Evolutionary conservation across 805 yeast genomes (phyloP), one percentile per base, ranked within the genome.

Genomic region (Jamesozyma spencerorum): DNA sequence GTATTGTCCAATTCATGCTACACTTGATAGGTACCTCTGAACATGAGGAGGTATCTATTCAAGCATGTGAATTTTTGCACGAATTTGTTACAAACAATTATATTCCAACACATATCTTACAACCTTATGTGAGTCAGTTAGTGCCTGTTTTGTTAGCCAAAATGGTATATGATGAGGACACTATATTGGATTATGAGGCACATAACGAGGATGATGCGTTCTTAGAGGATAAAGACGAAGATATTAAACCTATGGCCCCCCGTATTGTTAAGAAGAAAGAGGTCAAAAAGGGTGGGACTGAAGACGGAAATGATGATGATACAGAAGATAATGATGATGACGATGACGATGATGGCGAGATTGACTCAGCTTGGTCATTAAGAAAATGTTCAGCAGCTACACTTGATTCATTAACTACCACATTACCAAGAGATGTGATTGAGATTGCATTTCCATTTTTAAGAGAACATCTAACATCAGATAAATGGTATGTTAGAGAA

Each of bases 341-440:
- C 24, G 92, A 79, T 10, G 88, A 77, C 22, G 86, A 77, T 37
- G 83, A 74, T 39, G 82, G 72, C 37, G 80, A 72, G 41, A 78
- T 74, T 29, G 71, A 78, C 35, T 76, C 79, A 28, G 85, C 79
- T 51, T 92, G 98, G 98, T 86, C 80, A 53, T 64, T 92, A 43
- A 73, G 98, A 54, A 90, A 90, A 63, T 90, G 97, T 61, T 72
- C 95, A 4, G 97, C 97, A 3, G 92, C 97, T 3, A 82, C 97
- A 0, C 68, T 92, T 33, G 98, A 92, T 57, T 73, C 81, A 1
- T 64, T 92, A 41, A 82, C 97, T 1, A 68, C 78, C 19, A 69
- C 70, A 31, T 70, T 73, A 41, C 88, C 96, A 0, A 70, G 69
- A 11, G 77, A 75, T 42, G 88, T 85, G 2, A 66, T 90, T 35